Conservation (phyloP, 2,329 filamentous ascomycete species). For the Colletotrichum sp. region DNA sequence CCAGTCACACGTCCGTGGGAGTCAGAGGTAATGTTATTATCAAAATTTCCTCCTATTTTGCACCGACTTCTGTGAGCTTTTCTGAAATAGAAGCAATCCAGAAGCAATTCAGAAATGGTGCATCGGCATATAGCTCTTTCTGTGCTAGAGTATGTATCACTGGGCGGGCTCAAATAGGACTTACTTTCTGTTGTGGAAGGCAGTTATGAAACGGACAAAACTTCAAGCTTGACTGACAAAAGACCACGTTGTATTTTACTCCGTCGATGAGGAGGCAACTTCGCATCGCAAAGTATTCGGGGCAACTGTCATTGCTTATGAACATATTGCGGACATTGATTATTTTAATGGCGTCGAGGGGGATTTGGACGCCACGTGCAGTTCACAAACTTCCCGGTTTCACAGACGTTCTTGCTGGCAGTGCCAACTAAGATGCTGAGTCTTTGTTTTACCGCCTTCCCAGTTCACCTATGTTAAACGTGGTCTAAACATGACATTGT, state of each 20-base stretch:
- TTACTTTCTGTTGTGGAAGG: no score
- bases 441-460: background rate
- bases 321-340: background rate
- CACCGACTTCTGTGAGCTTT: background rate
- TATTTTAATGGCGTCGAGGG: background rate
- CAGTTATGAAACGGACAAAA: no score
- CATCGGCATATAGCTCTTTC: background rate
- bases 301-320: background rate
- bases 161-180: no score
- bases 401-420: background rate
- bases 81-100: background rate
- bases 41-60: background rate
- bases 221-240: no score
- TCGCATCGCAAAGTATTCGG: background rate
- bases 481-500: background rate
- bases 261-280: background rate
- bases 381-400: background rate
- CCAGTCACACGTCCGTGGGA: background rate
- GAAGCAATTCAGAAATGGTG: background rate
- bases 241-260: no score
- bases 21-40: background rate
- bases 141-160: background rate
- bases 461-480: background rate
- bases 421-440: background rate
- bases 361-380: background rate